These are phyloP conservation scores for Penicillium frequentans DNA, from an alignment of 2,329 filamentous ascomycete genomes.

Conservation along the genomic window DNA sequence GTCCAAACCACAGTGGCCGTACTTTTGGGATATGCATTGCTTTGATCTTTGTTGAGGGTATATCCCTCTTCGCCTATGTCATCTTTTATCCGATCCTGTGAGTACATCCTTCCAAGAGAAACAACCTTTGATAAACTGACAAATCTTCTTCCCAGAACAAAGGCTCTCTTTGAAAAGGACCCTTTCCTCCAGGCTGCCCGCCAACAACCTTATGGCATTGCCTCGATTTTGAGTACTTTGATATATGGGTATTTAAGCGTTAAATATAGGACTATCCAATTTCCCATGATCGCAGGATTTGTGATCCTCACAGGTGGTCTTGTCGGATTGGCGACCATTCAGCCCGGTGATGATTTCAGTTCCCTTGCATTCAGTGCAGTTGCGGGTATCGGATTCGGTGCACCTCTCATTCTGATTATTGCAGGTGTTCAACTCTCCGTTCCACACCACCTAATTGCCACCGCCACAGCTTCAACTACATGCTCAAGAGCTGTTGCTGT, in stretches of 20 bases:
- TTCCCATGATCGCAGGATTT: slow-evolving; percentile 2
- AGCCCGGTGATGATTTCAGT: neutral
- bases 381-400: slow-evolving; percentile 3
- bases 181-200: neutral
- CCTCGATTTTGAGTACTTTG: neutral
- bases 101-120: neutral
- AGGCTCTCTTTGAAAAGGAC: neutral
- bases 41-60: slow-evolving; percentile 12
- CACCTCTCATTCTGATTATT: slow-evolving; percentile 6
- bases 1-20: neutral
- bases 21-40: slow-evolving; percentile 9
- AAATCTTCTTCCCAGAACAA: neutral
- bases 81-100: slow-evolving; percentile 9
- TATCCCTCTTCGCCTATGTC: slow-evolving; percentile 7
- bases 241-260: neutral
- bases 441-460: slow-evolving; percentile 8
- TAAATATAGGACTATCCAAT: neutral
- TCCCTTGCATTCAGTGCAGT: slow-evolving; percentile 1
- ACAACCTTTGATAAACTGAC: neutral
- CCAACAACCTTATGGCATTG: neutral
- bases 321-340: slow-evolving; percentile 2
- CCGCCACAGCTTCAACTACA: slow-evolving; percentile 7
- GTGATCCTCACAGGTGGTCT: slow-evolving; percentile 4
- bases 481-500: slow-evolving; percentile 7
- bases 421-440: slow-evolving; percentile 7